Evolutionary conservation across 495 filamentous ascomycete species (phyloP), one percentile per base, ranked within the genome.

Genomic region (Podospora sp.): DNA sequence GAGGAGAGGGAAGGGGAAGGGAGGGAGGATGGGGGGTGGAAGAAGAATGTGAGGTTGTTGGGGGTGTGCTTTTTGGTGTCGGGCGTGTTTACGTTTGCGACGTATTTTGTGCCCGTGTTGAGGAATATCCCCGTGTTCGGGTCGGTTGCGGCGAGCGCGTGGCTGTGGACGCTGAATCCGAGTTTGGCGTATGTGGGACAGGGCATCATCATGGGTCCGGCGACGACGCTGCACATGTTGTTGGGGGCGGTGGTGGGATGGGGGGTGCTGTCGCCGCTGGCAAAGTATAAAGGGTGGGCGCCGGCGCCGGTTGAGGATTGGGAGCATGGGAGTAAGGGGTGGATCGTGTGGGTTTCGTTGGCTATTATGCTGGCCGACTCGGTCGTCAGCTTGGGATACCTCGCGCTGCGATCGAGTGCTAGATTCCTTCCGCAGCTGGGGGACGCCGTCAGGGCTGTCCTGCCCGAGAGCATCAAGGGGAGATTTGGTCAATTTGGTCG

Each of bases 301-400:
- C 91, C 93, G 0, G 95, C 93, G 0, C 82, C 86, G 1, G 92
- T 97, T 0, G 79, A 87, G 26, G 91, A 95, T 73, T 99, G 96
- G 96, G 89, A 90, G 64, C 86, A 81, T 35, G 95, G 95, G 7
- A 95, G 91, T 74, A 97, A 97, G 81, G 95, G 94, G 22, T 99
- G 95, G 95, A 97, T 99, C 65, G 91, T 98, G 0, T 99, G 95
- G 95, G 81, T 94, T 1, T 94, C 91, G 65, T 78, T 99, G 33
- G 92, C 95, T 0, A 96, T 99, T 68, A 99, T 99, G 95, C 85
- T 99, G 68, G 90, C 92, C 8, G 95, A 99, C 78, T 91, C 94
- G 1, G 80, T 98, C 4, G 85, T 97, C 62, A 97, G 91, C 70
- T 84, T 99, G 21, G 88, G 91, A 5, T 93, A 92, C 81, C 82